These are phyloP conservation scores for Phaeosphaeriaceae sp. DNA, from an alignment of 2,329 filamentous ascomycete genomes.

Conservation along the genomic window DNA sequence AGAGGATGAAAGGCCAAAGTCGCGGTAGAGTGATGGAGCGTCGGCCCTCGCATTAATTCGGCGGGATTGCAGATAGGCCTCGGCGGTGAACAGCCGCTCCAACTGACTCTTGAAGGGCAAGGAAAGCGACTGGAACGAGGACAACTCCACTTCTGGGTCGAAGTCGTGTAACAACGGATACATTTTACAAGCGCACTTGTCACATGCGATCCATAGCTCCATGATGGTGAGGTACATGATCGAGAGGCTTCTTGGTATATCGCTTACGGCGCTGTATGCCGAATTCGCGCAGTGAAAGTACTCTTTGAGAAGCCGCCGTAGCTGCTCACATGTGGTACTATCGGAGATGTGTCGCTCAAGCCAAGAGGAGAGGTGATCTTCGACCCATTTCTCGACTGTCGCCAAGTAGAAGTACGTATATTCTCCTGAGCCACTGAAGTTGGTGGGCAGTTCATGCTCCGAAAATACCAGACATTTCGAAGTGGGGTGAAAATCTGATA, in stretches of 20 bases:
- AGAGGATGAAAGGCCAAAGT: slow-evolving; percentile 41
- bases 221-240: slow-evolving; percentile 62
- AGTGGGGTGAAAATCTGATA: not conserved
- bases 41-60: slow-evolving; percentile 9
- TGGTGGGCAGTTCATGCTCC: not conserved
- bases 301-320: slow-evolving; percentile 13
- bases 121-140: slow-evolving; percentile 53
- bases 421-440: slow-evolving; percentile 7
- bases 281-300: slow-evolving; percentile 10
- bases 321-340: slow-evolving; percentile 26
- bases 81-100: slow-evolving; percentile 52
- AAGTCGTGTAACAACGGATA: slow-evolving; percentile 56
- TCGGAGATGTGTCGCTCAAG: slow-evolving; percentile 28
- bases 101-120: slow-evolving; percentile 55
- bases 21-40: slow-evolving; percentile 46
- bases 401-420: slow-evolving; percentile 52
- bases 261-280: slow-evolving; percentile 39
- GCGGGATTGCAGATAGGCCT: slow-evolving; percentile 54
- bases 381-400: slow-evolving; percentile 59
- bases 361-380: slow-evolving; percentile 49
- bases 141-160: slow-evolving; percentile 50
- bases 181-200: slow-evolving; percentile 52
- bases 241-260: slow-evolving; percentile 57
- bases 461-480: not conserved
- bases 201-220: slow-evolving; percentile 65